Base-by-base conservation (phyloP, 345 rosid genomes). In the Eucalyptus regnans region DNA sequence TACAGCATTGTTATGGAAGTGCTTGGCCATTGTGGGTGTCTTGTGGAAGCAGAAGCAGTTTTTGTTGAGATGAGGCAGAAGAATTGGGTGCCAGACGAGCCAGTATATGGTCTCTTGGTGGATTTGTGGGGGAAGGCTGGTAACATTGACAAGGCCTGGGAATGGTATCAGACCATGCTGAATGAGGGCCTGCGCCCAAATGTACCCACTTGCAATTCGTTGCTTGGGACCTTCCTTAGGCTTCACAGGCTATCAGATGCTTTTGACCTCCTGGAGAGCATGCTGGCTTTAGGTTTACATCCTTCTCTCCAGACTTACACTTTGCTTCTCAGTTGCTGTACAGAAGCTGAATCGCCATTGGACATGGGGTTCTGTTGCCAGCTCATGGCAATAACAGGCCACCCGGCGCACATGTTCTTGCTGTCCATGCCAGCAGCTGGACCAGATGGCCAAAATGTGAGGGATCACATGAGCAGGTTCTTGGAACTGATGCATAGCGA, bases 111-210 rank as follows among this genome's bases (percentile, higher is more conserved):
- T 54, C 98, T 97, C 89, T 91, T 97, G 46, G 96, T 97, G 51
- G 99, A 97, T 92, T 91, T 97, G 92, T 97, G 99, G 98, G 99
- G 99, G 44, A 97, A 97, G 92, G 94, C 95, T 46, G 99, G 99
- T 88, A 95, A 96, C 89, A 94, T 95, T 58, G 96, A 93, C 86
- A 97, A 95, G 92, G 99, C 98, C 22, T 92, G 97, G 94, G 92
- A 93, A 16, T 97, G 99, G 99, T 97, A 96, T 90, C 96, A 94
- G 80, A 90, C 95, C 89, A 97, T 96, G 99, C 95, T 96, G 23
- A 92, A 88, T 46, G 95, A 95, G 60, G 98, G 98, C 89, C 89
- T 97, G 90, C 91, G 91, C 86, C 99, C 99, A n/a, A 97, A 96
- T 89, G 98, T 96, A 56, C 99, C 99, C 66, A 96, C 99, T 85